Evolutionary conservation across 139 green algal genomes (phyloP).

Genomic region (Chlorella sp.): DNA sequence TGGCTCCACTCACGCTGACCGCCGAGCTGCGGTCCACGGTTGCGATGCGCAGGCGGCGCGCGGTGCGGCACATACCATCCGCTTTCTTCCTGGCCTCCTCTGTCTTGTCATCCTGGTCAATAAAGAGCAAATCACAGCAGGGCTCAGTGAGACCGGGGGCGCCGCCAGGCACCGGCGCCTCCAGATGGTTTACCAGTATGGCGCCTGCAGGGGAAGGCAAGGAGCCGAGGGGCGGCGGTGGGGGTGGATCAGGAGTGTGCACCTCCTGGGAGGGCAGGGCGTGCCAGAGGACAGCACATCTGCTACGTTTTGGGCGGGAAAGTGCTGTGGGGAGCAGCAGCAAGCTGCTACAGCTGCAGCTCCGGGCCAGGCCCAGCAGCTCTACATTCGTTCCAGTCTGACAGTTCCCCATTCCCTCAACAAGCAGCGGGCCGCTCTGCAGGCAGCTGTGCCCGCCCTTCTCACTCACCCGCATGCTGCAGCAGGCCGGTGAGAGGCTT

Average conservation of each 20-base stretch:
- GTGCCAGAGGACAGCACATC: not conserved
- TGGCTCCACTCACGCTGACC: not conserved
- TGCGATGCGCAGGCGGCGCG: constrained; percentile 17
- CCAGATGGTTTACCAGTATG: not conserved
- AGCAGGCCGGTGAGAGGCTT: not conserved
- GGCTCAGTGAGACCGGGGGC: not conserved
- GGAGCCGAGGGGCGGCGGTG: not conserved
- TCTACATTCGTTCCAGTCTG: too few species aligned
- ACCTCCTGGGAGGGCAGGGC: not conserved
- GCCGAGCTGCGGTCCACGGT: not conserved
- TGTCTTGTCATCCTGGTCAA: constrained; percentile 1
- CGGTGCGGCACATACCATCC: not conserved
- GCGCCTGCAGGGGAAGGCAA: not conserved
- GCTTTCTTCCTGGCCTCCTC: not conserved
- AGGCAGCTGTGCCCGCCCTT: not conserved
- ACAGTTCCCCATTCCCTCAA: too few species aligned
- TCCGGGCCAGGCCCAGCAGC: too few species aligned
- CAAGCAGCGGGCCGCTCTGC: not conserved
- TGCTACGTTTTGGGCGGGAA: too few species aligned
- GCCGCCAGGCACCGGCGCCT: not conserved
- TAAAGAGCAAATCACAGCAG: constrained; percentile 15
- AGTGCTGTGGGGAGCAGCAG: too few species aligned
- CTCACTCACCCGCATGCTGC: not conserved
- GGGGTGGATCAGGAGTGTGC: not conserved
- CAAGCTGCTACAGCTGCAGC: too few species aligned